These are phyloP conservation scores for Phlyctochytrium arcticum DNA, from an alignment of 192 early-diverging fungal species.

Conservation along the genomic window DNA sequence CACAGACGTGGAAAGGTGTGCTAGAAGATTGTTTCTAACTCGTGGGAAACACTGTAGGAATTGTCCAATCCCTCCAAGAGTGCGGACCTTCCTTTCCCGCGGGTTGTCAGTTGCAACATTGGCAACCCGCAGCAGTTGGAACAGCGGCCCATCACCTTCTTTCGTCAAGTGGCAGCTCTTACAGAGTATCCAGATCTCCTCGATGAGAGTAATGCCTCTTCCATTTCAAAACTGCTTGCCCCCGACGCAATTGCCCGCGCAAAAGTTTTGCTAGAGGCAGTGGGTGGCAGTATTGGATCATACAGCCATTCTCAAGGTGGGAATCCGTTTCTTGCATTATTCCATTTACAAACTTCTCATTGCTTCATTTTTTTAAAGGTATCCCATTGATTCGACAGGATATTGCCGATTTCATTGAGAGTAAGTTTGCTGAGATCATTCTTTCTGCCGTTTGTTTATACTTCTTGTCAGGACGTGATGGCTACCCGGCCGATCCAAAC, in stretches of 20 bases:
- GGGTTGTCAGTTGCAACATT: conserved; percentile 80
- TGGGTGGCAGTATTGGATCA: conserved; percentile 74
- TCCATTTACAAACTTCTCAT: too few relatives aligned
- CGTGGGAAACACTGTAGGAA: too few relatives aligned
- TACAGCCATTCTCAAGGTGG: conserved; percentile 90
- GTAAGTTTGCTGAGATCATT: too few relatives aligned
- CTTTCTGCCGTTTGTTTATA: too few relatives aligned
- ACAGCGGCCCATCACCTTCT: conserved; percentile 92
- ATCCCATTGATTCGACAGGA: conserved; percentile 76
- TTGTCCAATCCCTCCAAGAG: not conserved
- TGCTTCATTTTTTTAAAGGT: too few relatives aligned
- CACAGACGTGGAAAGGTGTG: too few relatives aligned
- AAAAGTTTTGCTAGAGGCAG: conserved; percentile 62
- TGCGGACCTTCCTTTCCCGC: conserved; percentile 53
- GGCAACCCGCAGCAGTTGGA: conserved; percentile 89
- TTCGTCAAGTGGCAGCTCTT: conserved; percentile 88
- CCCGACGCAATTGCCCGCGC: conserved; percentile 85
- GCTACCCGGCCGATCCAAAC: conserved; percentile 76
- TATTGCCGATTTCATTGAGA: conserved; percentile 86
- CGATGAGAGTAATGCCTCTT: conserved; percentile 43
- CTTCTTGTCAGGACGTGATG: conserved; percentile 82
- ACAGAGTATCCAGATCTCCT: conserved; percentile 83
- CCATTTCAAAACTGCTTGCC: conserved; percentile 63
- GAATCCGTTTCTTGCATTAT: too few relatives aligned
- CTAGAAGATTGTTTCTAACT: too few relatives aligned